Percentiles rank a stretch among this genome's conserved stretches.
phyloP scores from a whole-genome alignment of 257 asterid genomes.

The Ehretia macrophylla region DNA sequence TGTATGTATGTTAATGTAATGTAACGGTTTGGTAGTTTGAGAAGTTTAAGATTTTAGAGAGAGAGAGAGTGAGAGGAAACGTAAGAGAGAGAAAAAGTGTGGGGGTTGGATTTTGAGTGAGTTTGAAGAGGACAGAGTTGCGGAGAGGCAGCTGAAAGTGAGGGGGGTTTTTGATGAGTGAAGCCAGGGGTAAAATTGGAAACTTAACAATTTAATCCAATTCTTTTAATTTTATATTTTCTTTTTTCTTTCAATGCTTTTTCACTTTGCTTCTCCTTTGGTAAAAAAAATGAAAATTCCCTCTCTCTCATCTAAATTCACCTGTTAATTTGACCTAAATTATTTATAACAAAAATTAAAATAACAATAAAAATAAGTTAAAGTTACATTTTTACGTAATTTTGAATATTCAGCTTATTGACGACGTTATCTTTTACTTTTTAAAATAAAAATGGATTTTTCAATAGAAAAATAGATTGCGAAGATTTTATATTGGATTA shows the following conservation, averaged over 20 bases:
- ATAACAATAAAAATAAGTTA: too few species aligned
- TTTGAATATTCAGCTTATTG: too few species aligned
- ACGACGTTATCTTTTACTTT: too few species aligned
- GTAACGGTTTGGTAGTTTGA: slow-evolving; percentile 1
- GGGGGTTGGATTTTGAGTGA: slow-evolving; percentile 24
- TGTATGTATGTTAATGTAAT: not conserved
- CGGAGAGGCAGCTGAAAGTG: slow-evolving; percentile 46
- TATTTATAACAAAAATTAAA: not conserved
- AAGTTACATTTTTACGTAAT: too few species aligned
- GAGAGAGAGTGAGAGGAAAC: not conserved
- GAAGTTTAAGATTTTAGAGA: slow-evolving; percentile 1
- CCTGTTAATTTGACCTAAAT: not conserved
- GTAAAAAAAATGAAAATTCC: not conserved
- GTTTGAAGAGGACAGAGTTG: slow-evolving; percentile 30
- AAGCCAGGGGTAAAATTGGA: slow-evolving; percentile 37
- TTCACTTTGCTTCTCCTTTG: not conserved
- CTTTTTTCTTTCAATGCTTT: not conserved
- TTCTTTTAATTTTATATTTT: not conserved
- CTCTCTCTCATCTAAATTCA: not conserved
- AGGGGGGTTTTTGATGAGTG: slow-evolving; percentile 71
- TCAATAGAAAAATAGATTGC: too few species aligned
- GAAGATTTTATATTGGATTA: too few species aligned
- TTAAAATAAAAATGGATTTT: too few species aligned
- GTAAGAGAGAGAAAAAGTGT: slow-evolving; percentile 24
- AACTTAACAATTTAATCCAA: slow-evolving; percentile 18